Percentiles rank a stretch among this genome's conserved stretches.
Evolutionary conservation across 1,284 basidiomycete species (phyloP).

Genomic region (Peniophora sp.): DNA sequence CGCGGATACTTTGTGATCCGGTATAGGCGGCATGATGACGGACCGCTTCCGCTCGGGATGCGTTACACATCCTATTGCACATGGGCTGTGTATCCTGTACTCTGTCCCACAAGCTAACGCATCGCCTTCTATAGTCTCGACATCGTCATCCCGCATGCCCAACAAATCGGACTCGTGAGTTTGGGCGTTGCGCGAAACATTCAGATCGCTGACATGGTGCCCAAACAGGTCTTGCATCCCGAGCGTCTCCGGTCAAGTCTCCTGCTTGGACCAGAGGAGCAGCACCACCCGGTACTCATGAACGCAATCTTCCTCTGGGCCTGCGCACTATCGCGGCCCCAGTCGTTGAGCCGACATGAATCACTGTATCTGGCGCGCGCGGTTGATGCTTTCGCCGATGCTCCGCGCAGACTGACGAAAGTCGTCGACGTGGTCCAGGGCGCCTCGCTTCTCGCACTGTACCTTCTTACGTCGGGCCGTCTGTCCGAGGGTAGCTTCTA

Average conservation of each 20-base stretch:
- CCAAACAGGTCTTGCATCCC: constrained; percentile 55
- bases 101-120: no score
- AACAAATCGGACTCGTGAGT: constrained; percentile 67
- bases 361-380: constrained; percentile 55
- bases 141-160: constrained; percentile 67
- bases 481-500: constrained; percentile 68
- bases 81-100: no score
- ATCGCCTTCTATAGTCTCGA: constrained; percentile 40
- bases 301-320: constrained; percentile 76
- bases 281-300: constrained; percentile 65
- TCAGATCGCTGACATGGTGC: no score
- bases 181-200: no score
- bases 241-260: constrained; percentile 54
- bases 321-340: constrained; percentile 66
- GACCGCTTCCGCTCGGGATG: neutral
- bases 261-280: constrained; percentile 40
- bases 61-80: constrained; percentile 5
- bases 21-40: no score
- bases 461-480: constrained; percentile 67
- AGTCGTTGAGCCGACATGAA: constrained; percentile 59
- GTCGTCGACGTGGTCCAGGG: constrained; percentile 66
- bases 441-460: constrained; percentile 62
- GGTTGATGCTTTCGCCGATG: constrained; percentile 51
- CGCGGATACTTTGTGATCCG: no score
- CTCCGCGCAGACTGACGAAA: constrained; percentile 42